These are phyloP conservation scores for Nicotiana sylvestris DNA, from an alignment of 257 asterid genomes.

Conservation along the genomic window DNA sequence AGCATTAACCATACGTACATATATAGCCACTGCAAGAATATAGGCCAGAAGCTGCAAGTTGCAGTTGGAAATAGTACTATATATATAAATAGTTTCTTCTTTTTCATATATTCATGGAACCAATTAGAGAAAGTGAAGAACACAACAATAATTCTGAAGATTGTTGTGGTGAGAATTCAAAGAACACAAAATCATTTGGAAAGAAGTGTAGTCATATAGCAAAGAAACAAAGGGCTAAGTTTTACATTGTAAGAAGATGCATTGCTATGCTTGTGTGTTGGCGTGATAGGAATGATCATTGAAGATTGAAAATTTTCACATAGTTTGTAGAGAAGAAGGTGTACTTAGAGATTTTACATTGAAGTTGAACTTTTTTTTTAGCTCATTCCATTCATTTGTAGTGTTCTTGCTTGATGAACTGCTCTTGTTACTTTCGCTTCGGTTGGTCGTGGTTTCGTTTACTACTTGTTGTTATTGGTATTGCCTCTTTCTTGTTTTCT, in stretches of 20 bases:
- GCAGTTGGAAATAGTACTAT: constrained; percentile 6
- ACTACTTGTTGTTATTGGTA: too few relatives aligned
- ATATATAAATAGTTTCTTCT: constrained; percentile 2
- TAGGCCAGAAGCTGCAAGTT: not conserved
- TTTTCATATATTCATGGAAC: constrained; percentile 7
- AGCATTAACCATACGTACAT: not conserved
- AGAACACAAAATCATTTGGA: constrained; percentile 10
- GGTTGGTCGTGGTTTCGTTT: too few relatives aligned
- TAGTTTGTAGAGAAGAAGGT: not conserved
- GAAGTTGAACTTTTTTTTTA: too few relatives aligned
- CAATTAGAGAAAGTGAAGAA: constrained; percentile 8
- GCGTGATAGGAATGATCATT: constrained; percentile 53
- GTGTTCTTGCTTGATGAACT: too few relatives aligned
- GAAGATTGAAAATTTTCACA: not conserved
- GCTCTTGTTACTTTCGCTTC: too few relatives aligned
- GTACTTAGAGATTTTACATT: not conserved
- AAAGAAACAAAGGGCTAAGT: constrained; percentile 13
- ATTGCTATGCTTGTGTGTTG: constrained; percentile 35
- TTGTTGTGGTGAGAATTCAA: constrained; percentile 2
- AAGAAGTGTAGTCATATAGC: constrained; percentile 8
- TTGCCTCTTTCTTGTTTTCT: too few relatives aligned
- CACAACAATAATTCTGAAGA: not conserved
- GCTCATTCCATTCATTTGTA: too few relatives aligned
- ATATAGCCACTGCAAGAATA: not conserved
- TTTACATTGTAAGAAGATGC: constrained; percentile 8